Conservation (phyloP, 306 rosid genomes). For the Glycyrrhiza uralensis region DNA sequence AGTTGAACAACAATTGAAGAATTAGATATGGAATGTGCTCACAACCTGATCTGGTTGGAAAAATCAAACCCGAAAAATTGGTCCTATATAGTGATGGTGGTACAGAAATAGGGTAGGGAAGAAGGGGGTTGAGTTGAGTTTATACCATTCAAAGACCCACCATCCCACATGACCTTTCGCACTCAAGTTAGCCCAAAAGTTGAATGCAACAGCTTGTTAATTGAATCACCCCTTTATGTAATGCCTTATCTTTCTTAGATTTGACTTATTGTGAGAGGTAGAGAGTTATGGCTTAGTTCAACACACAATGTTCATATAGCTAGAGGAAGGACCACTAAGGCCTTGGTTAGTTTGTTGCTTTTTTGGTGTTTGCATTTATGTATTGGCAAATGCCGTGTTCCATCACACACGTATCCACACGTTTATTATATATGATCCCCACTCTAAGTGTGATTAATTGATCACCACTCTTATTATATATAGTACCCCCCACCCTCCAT, state of each 20-base stretch:
- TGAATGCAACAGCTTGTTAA: constrained; percentile 17
- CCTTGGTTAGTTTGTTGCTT: not conserved
- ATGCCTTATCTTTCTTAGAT: not conserved
- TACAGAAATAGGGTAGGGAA: constrained; percentile 3
- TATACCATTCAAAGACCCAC: constrained; percentile 27
- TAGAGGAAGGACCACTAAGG: constrained; percentile 12
- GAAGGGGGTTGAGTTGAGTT: constrained; percentile 7
- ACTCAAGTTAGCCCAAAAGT: constrained; percentile 26
- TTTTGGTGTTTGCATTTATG: constrained; percentile 15
- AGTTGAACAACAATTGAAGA: not conserved
- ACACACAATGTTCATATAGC: too few relatives aligned
- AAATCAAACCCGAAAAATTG: not conserved
- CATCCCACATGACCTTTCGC: constrained; percentile 30
- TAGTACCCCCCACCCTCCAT: not conserved
- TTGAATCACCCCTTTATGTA: constrained; percentile 7
- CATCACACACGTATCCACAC: not conserved
- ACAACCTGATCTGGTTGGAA: not conserved
- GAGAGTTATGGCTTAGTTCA: not conserved
- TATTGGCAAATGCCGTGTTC: constrained; percentile 11
- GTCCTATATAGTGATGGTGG: not conserved
- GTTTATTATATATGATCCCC: too few relatives aligned
- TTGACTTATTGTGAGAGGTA: not conserved
- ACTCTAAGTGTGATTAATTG: not conserved
- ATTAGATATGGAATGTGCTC: not conserved
- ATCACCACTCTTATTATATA: not conserved